phyloP scores from a whole-genome alignment of 208 protist genomes.

The Trichomonas vaginalis region DNA sequence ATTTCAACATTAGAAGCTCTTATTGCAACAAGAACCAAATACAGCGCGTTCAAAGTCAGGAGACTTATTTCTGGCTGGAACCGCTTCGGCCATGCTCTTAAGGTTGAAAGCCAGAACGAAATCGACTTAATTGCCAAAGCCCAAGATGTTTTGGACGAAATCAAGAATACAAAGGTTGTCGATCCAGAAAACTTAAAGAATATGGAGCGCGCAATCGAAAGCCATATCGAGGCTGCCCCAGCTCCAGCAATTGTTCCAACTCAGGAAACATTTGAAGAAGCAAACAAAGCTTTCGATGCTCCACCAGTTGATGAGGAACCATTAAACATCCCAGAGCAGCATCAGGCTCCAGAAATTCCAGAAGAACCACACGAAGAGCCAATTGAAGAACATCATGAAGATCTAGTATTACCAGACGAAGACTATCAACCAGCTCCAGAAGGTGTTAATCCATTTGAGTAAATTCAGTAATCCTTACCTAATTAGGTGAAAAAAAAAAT shows the following conservation, averaged over 20 bases:
- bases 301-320: too few relatives aligned
- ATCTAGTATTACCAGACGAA: too few relatives aligned
- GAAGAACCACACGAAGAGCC: too few relatives aligned
- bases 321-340: too few relatives aligned
- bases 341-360: too few relatives aligned
- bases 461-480: too few relatives aligned
- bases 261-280: not conserved
- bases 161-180: not conserved
- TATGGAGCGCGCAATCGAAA: not conserved
- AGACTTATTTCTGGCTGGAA: not conserved
- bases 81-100: not conserved
- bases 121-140: not conserved
- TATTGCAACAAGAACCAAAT: not conserved
- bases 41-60: not conserved
- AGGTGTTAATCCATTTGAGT: too few relatives aligned
- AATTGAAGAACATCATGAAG: too few relatives aligned
- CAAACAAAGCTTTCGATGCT: not conserved
- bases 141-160: not conserved
- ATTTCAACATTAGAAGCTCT: not conserved
- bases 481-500: too few relatives aligned
- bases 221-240: not conserved
- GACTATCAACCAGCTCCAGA: too few relatives aligned
- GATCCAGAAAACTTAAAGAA: not conserved
- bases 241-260: not conserved
- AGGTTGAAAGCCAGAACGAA: not conserved